Percentiles rank a stretch among this genome's conserved stretches.
These are phyloP conservation scores for Fraxinus albicans DNA, from an alignment of 305 asterid species.

Conservation along the genomic window DNA sequence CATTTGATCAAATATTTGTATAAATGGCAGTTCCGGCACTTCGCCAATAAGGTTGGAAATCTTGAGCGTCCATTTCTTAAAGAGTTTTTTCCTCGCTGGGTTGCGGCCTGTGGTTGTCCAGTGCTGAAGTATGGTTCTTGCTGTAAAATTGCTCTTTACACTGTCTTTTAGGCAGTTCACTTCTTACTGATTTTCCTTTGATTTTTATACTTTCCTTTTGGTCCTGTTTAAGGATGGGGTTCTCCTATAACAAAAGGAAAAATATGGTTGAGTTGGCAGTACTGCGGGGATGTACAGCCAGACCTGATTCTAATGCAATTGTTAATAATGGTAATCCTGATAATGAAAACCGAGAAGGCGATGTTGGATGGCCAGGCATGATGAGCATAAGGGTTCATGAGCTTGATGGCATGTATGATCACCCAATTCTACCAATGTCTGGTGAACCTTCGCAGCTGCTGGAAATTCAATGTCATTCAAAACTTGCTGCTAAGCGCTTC, in stretches of 20 bases:
- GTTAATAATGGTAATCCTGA: constrained; percentile 62
- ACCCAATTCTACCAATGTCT: constrained; percentile 96
- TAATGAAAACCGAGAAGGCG: constrained; percentile 81
- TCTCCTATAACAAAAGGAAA: constrained; percentile 93
- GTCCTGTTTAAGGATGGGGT: constrained; percentile 74
- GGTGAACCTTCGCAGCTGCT: constrained; percentile 98
- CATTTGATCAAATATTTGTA: constrained; percentile 13
- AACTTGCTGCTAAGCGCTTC: constrained; percentile 96
- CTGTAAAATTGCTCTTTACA: constrained; percentile 29
- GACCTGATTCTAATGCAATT: constrained; percentile 60
- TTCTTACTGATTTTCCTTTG: constrained; percentile 38
- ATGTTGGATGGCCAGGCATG: constrained; percentile 99
- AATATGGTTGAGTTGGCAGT: constrained; percentile 93
- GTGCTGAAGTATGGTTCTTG: constrained; percentile 74
- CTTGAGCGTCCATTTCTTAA: constrained; percentile 99
- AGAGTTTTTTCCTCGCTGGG: constrained; percentile 99
- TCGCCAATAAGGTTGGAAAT: constrained; percentile 97
- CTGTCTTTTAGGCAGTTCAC: constrained; percentile 26
- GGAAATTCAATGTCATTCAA: constrained; percentile 97
- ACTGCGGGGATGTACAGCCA: constrained; percentile 87
- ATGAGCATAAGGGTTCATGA: constrained; percentile 98
- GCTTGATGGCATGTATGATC: constrained; percentile 99
- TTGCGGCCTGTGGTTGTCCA: constrained; percentile 98
- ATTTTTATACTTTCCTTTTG: constrained; percentile 29
- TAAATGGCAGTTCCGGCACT: constrained; percentile 90